Evolutionary conservation across 129 eudicot genomes (phyloP).

Genomic region (Gnaphalium uliginosum): DNA sequence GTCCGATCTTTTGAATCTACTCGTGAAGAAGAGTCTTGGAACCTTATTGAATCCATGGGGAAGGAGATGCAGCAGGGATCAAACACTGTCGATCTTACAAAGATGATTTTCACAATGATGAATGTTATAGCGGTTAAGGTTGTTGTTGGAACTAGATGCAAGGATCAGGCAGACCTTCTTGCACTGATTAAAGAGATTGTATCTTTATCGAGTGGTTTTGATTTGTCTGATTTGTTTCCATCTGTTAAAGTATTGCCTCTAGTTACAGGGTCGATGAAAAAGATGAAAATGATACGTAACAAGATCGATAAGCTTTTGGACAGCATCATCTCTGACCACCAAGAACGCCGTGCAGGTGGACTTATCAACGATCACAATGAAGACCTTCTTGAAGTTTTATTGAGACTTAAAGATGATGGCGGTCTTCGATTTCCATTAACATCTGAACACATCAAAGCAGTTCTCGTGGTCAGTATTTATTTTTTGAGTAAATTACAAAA

Average conservation of each 20-base stretch:
- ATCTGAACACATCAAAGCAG: no score
- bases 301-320: not conserved
- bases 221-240: conserved; percentile 13
- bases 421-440: no score
- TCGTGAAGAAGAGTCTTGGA: conserved; percentile 12
- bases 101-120: conserved; percentile 6
- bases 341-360: not conserved
- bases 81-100: not conserved
- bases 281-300: not conserved
- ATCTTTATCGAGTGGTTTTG: not conserved
- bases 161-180: not conserved
- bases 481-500: no score
- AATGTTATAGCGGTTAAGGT: not conserved
- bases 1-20: not conserved
- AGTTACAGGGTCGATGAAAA: not conserved
- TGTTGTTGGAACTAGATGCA: not conserved
- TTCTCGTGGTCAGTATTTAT: no score
- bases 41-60: not conserved
- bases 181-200: not conserved
- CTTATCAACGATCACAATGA: no score
- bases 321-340: not conserved
- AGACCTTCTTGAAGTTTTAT: no score
- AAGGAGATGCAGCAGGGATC: not conserved
- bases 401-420: no score
- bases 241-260: not conserved